Evolutionary conservation across 768 basidiomycete species (phyloP).

Genomic region (Phlegmacium glaucopus): DNA sequence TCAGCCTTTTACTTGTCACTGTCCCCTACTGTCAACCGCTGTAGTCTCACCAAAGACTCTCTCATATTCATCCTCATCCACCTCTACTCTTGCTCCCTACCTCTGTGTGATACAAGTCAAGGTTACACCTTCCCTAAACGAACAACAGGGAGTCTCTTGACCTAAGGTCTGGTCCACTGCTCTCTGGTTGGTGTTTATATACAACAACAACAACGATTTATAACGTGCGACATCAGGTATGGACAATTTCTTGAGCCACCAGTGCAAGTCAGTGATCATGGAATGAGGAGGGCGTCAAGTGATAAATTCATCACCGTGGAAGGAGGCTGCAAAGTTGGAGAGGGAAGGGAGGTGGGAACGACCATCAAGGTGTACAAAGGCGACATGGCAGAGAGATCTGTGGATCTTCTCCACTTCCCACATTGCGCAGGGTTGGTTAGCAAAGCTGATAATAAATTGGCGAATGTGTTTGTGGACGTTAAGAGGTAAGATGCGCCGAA

Average conservation of each 20-base stretch:
- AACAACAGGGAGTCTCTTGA: no score
- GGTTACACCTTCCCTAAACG: no score
- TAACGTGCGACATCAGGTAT: background rate
- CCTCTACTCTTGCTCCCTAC: no score
- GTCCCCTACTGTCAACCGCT: no score
- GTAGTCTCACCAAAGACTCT: no score
- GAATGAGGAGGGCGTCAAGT: slow-evolving; percentile 8
- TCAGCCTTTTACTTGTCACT: no score
- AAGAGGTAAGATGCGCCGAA: slow-evolving; percentile 12
- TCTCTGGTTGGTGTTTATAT: no score
- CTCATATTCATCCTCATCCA: no score
- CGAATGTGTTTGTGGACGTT: slow-evolving; percentile 12
- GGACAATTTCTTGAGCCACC: slow-evolving; percentile 19
- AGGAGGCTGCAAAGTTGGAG: slow-evolving; percentile 17
- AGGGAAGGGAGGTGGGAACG: slow-evolving; percentile 18
- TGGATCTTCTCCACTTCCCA: slow-evolving; percentile 20
- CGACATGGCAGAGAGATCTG: slow-evolving; percentile 27
- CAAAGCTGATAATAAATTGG: slow-evolving; percentile 6
- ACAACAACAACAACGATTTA: no score
- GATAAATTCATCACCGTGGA: slow-evolving; percentile 12
- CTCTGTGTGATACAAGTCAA: no score
- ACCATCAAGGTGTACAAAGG: slow-evolving; percentile 22
- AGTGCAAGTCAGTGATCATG: slow-evolving; percentile 18
- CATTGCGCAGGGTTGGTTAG: slow-evolving; percentile 4
- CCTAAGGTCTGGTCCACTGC: no score